Percentiles rank a stretch among this genome's conserved stretches.
These are phyloP conservation scores for Inonotus hispidus DNA, from an alignment of 1,284 basidiomycete species.

Conservation along the genomic window DNA sequence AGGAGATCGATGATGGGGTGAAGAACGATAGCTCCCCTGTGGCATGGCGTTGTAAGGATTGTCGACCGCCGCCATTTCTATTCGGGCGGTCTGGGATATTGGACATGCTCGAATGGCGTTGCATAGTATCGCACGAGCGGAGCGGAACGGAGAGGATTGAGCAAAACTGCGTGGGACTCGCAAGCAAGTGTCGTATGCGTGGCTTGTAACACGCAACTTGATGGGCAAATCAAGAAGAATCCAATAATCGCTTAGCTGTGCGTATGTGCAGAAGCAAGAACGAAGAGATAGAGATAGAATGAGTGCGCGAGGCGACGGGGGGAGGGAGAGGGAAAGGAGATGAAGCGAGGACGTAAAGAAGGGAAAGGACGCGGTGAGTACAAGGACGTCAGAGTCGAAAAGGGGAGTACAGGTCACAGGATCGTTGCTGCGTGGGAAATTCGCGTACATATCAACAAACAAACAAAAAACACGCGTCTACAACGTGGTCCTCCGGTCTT, in stretches of 20 bases:
- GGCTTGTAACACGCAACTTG: background rate
- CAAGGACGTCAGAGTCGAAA: conserved; percentile 11
- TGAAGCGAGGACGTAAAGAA: conserved; percentile 7
- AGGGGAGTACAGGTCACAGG: background rate
- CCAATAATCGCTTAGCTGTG: background rate
- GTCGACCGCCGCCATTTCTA: conserved; percentile 23
- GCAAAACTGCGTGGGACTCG: background rate
- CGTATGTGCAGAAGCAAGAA: conserved; percentile 16
- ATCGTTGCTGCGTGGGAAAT: conserved; percentile 1
- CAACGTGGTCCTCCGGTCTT: background rate
- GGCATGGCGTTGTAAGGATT: conserved; percentile 41
- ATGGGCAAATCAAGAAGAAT: background rate
- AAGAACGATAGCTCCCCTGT: conserved; percentile 48
- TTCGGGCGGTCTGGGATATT: conserved; percentile 3
- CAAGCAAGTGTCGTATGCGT: background rate
- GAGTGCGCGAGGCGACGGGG: background rate
- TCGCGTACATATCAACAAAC: background rate
- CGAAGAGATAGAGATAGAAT: conserved; percentile 20
- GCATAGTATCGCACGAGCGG: background rate
- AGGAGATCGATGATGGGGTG: conserved; percentile 50
- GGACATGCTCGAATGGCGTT: conserved; percentile 15
- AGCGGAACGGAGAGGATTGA: background rate
- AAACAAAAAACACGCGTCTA: background rate
- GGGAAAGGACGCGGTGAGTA: conserved; percentile 5
- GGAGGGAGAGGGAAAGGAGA: conserved; percentile 9